Base-by-base conservation (phyloP, 495 filamentous ascomycete species). In the Penicillium pancosmium region DNA sequence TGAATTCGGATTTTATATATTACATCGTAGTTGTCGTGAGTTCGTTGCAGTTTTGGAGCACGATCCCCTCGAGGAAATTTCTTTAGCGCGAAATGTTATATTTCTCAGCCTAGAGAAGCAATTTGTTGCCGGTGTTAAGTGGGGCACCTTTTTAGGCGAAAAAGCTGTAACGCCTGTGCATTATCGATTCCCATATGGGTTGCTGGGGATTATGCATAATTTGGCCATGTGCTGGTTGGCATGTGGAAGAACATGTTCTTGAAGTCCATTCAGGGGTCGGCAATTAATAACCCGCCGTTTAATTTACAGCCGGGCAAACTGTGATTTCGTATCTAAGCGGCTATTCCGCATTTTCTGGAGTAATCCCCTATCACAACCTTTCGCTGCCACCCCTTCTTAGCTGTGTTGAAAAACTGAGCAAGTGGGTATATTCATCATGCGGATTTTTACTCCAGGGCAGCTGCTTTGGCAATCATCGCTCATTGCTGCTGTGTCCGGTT, bases 241-340 rank as follows among this genome's bases (percentile, higher is more conserved):
- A 48, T 48, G 46, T 48, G 46, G 18, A 48, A 27, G 10, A 48
- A 34, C 19, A 54, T 52, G n/a, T 49, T 31, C 57, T 47, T 46
- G 50, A 18, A 49, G 34, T 51, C 59, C 59, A 55, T 50, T 62
- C 62, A 65, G 59, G 59, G 55, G 62, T 2, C 16, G 9, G 16
- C 9, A 34, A 62, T 65, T 58, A 34, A 36, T 54, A 6, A 31
- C 8, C 27, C 27, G 4, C 3, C 1, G 5, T 31, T 31, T 31
- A 31, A 31, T 31, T 31, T 31, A 31, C 27, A 31, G 27, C 27
- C 27, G 27, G 27, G 27, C 1, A 31, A 31, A 31, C 8, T 9
- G 27, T 31, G 27, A 31, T 25, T 48, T 27, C 4, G 18, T 27
- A 48, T 48, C 46, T 48, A 48, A 48, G 21, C 9, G 9, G 9